Evolutionary conservation across 371 early-diverging fungal genomes (phyloP), one percentile per base, ranked within the genome.

Genomic region (Mucor saturninus): DNA sequence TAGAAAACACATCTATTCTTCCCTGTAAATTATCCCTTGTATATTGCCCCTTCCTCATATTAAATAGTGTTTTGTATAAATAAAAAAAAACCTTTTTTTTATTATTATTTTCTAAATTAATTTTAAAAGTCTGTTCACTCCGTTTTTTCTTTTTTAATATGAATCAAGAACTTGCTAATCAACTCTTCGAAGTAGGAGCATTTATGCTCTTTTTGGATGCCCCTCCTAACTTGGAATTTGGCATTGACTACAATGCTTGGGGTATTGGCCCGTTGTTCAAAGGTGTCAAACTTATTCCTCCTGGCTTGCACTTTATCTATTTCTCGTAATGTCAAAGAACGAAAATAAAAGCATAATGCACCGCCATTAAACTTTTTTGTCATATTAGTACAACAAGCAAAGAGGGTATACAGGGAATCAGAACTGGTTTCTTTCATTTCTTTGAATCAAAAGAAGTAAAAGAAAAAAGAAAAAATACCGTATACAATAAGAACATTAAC

Each of bases 281-380:
- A 69, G 98, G 98, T 15, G 67, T 98, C 55, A 96, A 95, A 75
- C 74, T 95, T 59, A 93, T 98, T 51, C 98, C 98, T 14, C 95
- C 96, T 0, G 98, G 98, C 0, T 70, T 95, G 15, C 98, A 98
- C 72, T 95, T 95, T 73, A 74, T 97, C 28, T 91, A 92, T 69
- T 96, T 92, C 75, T 88, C 91, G 91, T 89, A 77, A 64, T 2
- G 30, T 11, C 45, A n/a, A 28, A 21, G 10, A n/a, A n/a, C n/a
- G n/a, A n/a, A n/a, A n/a, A n/a, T n/a, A n/a, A n/a, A n/a, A n/a
- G n/a, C n/a, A n/a, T n/a, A n/a, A n/a, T n/a, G n/a, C n/a, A n/a
- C n/a, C n/a, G n/a, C n/a, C n/a, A n/a, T n/a, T n/a, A n/a, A n/a
- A n/a, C n/a, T n/a, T n/a, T n/a, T n/a, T n/a, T n/a, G n/a, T n/a